Evolutionary conservation across 2,329 filamentous ascomycete genomes (phyloP), one percentile per base, ranked within the genome.

Genomic region (Coniochaeta sp.): DNA sequence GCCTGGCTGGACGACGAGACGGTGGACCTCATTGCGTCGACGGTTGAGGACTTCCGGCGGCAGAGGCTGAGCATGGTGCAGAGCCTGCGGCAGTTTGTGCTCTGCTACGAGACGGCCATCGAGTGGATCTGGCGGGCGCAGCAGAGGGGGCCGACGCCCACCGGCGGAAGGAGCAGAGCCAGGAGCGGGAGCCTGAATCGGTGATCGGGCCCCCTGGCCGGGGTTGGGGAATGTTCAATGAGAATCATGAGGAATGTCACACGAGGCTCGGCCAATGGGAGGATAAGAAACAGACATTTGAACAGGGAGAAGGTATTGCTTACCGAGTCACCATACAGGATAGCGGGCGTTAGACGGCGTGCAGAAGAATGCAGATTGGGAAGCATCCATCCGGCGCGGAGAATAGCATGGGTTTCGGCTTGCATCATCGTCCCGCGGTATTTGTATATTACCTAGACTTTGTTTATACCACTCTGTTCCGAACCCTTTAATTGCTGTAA

Each of bases 41-140:
- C 91, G 0, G 92, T 99, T 1, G 87, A 94, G 60, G 91, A 96
- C 61, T 96, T 99, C 67, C 78, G 94, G 52, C 75, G 79, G 48
- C 94, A 99, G 71, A 77, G 94, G 57, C 71, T 96, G 18, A 96
- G 91, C 68, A 99, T 97, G 91, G 92, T 99, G 40, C 94, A 97
- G 69, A 96, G 87, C 61, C 72, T 97, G 53, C 78, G 89, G 55
- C 94, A 99, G 67, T 97, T 87, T 70, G 92, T 96, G 48, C 81
- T 99, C 30, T 99, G 94, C 68, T 99, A 99, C 67, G 94, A 99
- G 72, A 95, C 89, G 35, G 79, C 97, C 6, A 72, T 95, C 51
- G 92, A 97, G 69, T 99, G 92, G 91, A 69, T 94, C 26, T 71
- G 69, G 60, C 69, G 78, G 56, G 60, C 74, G 33, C 72, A 81